Evolutionary conservation across 495 filamentous ascomycete genomes (phyloP).

Genomic region (Lasiosphaeria miniovina): DNA sequence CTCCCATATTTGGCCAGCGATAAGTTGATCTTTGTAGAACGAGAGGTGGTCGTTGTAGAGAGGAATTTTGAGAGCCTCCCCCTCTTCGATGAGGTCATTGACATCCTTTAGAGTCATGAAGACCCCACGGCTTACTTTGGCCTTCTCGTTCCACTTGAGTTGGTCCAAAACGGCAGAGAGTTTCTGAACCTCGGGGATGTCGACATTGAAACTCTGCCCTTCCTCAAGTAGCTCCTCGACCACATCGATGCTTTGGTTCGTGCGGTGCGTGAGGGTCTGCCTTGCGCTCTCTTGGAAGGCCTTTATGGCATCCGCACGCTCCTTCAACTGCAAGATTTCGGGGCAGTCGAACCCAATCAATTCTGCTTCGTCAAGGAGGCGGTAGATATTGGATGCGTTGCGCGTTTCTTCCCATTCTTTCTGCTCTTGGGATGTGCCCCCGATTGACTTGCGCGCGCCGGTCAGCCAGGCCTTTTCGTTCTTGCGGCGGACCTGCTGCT

Average conservation of each 20-base stretch:
- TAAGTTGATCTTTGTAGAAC: constrained; percentile 70
- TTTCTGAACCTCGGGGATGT: constrained; percentile 87
- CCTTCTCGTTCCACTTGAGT: constrained; percentile 84
- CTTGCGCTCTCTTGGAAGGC: constrained; percentile 80
- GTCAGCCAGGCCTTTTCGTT: constrained; percentile 90
- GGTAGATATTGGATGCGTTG: constrained; percentile 84
- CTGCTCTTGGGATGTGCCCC: constrained; percentile 63
- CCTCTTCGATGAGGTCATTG: constrained; percentile 70
- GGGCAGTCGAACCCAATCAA: constrained; percentile 90
- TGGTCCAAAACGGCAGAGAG: constrained; percentile 78
- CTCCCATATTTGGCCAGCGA: constrained; percentile 83
- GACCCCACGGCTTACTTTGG: constrained; percentile 56
- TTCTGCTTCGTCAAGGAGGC: constrained; percentile 79
- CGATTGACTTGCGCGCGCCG: constrained; percentile 59
- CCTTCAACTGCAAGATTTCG: constrained; percentile 82
- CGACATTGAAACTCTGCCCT: constrained; percentile 70
- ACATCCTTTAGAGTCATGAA: constrained; percentile 74
- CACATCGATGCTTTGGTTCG: constrained; percentile 31
- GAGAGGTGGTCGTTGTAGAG: constrained; percentile 72
- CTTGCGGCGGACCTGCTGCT: constrained; percentile 97
- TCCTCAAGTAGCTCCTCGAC: neutral
- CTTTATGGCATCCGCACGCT: constrained; percentile 82
- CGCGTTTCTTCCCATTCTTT: constrained; percentile 83
- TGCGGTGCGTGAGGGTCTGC: constrained; percentile 56
- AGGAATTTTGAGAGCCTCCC: constrained; percentile 69